Conservation (phyloP, 1,284 basidiomycete species). For the Hypsizygus ulmarius region DNA sequence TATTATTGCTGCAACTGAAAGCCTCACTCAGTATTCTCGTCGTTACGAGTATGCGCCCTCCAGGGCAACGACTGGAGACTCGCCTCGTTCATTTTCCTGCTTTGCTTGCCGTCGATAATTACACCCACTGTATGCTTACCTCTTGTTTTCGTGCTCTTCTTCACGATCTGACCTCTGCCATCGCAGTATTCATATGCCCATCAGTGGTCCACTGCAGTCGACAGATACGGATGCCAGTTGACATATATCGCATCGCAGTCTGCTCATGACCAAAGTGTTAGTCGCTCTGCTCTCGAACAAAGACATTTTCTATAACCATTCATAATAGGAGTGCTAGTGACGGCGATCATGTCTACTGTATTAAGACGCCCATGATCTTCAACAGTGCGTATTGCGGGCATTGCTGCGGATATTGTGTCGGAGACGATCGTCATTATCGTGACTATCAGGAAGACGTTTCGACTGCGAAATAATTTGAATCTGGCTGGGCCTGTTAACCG, state of each 20-base stretch:
- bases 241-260: slow-evolving; percentile 8
- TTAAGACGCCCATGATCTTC: background rate
- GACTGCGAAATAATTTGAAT: slow-evolving; percentile 11
- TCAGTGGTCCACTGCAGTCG: slow-evolving; percentile 11
- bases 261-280: slow-evolving; percentile 10
- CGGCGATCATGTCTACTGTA: background rate
- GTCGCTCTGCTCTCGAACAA: background rate
- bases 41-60: slow-evolving; percentile 12
- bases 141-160: background rate
- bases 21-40: slow-evolving; percentile 8
- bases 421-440: slow-evolving; percentile 15
- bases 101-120: slow-evolving; percentile 12
- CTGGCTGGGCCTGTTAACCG: slow-evolving; percentile 4
- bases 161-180: background rate
- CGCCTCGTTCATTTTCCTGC: slow-evolving; percentile 2
- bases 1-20: background rate
- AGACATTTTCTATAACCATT: background rate
- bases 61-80: slow-evolving; percentile 11
- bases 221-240: slow-evolving; percentile 14
- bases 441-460: slow-evolving; percentile 11
- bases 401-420: slow-evolving; percentile 10
- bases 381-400: slow-evolving; percentile 12
- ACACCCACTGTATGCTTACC: slow-evolving; percentile 8
- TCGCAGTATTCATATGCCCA: slow-evolving; percentile 11
- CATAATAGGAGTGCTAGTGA: background rate